These are phyloP conservation scores for Aspergillus pseudotamarii DNA, from an alignment of 2,329 filamentous ascomycete genomes.

Conservation along the genomic window DNA sequence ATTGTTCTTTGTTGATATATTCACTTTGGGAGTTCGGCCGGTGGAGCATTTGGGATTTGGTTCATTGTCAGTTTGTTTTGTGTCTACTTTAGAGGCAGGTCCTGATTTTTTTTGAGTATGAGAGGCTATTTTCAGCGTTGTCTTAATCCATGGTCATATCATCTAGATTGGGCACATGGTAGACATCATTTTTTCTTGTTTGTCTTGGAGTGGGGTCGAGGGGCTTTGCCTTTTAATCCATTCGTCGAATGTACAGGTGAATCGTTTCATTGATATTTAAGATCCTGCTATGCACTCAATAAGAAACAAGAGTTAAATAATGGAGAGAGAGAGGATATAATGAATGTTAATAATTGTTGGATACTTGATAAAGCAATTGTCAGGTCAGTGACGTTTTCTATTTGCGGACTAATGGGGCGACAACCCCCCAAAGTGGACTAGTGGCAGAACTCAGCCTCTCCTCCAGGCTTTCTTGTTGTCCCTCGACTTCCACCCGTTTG, in stretches of 20 bases:
- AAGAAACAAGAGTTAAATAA: too few relatives aligned
- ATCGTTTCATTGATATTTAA: too few relatives aligned
- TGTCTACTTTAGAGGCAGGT: constrained; percentile 26
- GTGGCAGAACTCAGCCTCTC: constrained; percentile 18
- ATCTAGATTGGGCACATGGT: not conserved
- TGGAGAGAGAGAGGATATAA: too few relatives aligned
- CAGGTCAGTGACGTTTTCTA: not conserved
- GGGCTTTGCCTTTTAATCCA: not conserved
- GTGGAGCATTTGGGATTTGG: constrained; percentile 14
- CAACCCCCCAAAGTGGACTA: constrained; percentile 23
- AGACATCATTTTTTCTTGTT: not conserved
- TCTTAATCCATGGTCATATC: not conserved
- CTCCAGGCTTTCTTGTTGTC: too few relatives aligned
- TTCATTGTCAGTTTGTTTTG: constrained; percentile 11
- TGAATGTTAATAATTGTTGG: too few relatives aligned
- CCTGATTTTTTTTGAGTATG: constrained; percentile 11
- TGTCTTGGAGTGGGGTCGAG: not conserved
- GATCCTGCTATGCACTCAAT: too few relatives aligned
- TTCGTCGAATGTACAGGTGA: not conserved
- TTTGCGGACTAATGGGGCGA: constrained; percentile 16
- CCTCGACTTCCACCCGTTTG: constrained; percentile 15
- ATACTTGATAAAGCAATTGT: not conserved
- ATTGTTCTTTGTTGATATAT: constrained; percentile 6
- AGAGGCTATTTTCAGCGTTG: not conserved
- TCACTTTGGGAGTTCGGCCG: constrained; percentile 20